Conservation (phyloP, 2,329 filamentous ascomycete genomes). For the Didymella glomerata region DNA sequence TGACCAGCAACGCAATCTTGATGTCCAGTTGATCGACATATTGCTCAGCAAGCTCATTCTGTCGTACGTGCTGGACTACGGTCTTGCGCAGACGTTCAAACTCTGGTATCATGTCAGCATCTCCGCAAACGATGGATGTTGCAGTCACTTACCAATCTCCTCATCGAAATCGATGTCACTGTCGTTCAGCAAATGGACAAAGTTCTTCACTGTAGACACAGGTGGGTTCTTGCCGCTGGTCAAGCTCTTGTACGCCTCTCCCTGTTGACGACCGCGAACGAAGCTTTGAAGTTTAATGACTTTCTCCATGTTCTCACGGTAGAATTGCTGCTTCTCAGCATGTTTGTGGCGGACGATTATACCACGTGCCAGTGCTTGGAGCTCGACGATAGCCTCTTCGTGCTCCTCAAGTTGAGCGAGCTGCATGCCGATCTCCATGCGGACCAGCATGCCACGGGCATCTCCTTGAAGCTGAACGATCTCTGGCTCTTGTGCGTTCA, state of each 20-base stretch:
- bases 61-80: constrained; percentile 94
- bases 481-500: constrained; percentile 72
- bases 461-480: constrained; percentile 77
- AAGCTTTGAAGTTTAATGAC: constrained; percentile 99
- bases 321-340: constrained; percentile 85
- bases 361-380: constrained; percentile 79
- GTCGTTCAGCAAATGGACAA: constrained; percentile 96
- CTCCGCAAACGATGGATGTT: no score
- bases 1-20: constrained; percentile 96
- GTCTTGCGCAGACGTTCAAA: constrained; percentile 95
- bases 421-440: constrained; percentile 75
- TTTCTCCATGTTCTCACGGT: constrained; percentile 97
- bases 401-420: constrained; percentile 82
- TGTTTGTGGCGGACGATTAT: constrained; percentile 78
- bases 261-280: constrained; percentile 91
- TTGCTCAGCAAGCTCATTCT: constrained; percentile 96
- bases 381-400: constrained; percentile 76
- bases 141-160: constrained; percentile 68
- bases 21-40: constrained; percentile 99
- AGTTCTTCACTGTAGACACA: constrained; percentile 96
- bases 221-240: constrained; percentile 97
- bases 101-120: constrained; percentile 60
- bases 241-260: constrained; percentile 96
- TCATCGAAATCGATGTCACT: constrained; percentile 99
- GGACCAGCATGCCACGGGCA: constrained; percentile 78